Evolutionary conservation across 2,329 filamentous ascomycete species (phyloP).

Genomic region (Coniella lustricola): DNA sequence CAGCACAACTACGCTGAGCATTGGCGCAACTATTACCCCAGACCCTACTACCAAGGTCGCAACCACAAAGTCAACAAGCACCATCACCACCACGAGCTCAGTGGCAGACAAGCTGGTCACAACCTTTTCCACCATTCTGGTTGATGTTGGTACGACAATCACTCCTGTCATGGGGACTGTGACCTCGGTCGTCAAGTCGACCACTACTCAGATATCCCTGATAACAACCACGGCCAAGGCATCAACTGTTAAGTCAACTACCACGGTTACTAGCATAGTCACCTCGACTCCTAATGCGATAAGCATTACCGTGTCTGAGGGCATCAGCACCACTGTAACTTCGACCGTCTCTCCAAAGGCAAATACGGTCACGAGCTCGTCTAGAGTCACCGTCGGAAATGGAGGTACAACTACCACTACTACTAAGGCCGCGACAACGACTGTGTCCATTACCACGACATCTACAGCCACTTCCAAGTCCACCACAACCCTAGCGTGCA

Average conservation of each 20-base stretch:
- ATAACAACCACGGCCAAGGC: constrained; percentile 1
- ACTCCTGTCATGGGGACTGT: not conserved
- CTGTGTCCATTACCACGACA: constrained; percentile 13
- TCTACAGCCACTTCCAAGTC: constrained; percentile 18
- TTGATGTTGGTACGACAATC: not conserved
- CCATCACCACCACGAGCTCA: not conserved
- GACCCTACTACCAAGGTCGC: constrained; percentile 16
- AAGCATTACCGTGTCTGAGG: not conserved
- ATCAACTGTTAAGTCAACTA: not conserved
- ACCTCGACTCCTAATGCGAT: not conserved
- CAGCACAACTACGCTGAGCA: constrained; percentile 23
- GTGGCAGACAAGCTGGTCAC: not conserved
- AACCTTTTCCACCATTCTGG: not conserved
- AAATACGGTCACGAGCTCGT: constrained; percentile 25
- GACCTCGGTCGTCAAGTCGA: not conserved
- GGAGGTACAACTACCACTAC: constrained; percentile 13
- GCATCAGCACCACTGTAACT: not conserved
- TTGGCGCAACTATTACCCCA: constrained; percentile 27
- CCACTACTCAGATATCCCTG: not conserved
- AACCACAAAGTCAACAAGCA: not conserved
- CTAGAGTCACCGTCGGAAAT: constrained; percentile 18
- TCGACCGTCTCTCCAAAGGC: constrained; percentile 22
- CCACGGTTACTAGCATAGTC: not conserved
- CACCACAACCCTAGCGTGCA: constrained; percentile 18
- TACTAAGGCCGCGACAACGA: constrained; percentile 16